Evolutionary conservation across 331 rosid genomes (phyloP), one percentile per base, ranked within the genome.

Genomic region (Prunus yedoensis): DNA sequence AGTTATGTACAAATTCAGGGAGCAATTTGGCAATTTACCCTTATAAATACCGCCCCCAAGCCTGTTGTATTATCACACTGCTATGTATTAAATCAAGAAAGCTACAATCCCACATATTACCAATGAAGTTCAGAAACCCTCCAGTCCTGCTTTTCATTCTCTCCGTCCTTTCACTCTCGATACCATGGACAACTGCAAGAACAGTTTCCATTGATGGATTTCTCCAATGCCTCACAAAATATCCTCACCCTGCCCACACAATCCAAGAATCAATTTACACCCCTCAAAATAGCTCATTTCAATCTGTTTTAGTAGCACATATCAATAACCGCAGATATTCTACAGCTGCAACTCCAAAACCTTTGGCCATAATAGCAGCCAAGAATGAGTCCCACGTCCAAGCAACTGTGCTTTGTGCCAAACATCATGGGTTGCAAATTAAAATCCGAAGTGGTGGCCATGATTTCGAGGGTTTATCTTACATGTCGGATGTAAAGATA

Each of bases 401-500:
- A 15, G 83, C 83, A 18, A 51, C 83, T 5, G 82, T 86, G 0
- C 3, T 87, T 6, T 87, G 96, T 20, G 68, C 92, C 61, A 86
- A 84, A 60, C 8, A 11, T 70, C 58, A 78, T 6, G 84, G 74
- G 8, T 17, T 83, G 16, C 91, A 83, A 27, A 81, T 91, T 83
- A 87, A 84, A 79, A 87, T 75, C 68, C 32, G 63, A 58, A 58
- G 63, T 23, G 63, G 63, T 25, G 94, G 94, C 53, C 94, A 87
- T 57, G 96, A 91, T 79, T 91, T 74, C 54, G 93, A 89, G 77
- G 96, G 93, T 18, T 25, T 57, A 16, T 88, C 93, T 0, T 89
- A 91, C 56, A 72, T 73, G 81, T 87, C 90, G 11, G 73, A 85
- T 21, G 21, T 21, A 21, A 21, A 21, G 28, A 27, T 27, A 27